Base-by-base conservation (phyloP, 805 yeast species). In the Metschnikowia santaceciliae region DNA sequence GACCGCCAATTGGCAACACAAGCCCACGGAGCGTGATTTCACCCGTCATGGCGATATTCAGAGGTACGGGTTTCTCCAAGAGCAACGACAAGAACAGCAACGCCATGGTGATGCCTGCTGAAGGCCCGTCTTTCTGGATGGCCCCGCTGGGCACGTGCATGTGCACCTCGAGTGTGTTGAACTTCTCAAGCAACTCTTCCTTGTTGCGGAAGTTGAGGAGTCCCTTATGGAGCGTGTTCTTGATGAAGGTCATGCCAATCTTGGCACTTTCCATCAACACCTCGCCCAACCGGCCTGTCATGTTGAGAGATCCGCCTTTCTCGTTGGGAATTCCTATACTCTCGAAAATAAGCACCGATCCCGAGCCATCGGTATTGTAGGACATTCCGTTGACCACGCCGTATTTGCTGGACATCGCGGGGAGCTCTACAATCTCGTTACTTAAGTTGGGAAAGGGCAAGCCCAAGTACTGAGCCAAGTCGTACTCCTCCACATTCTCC, bases 321-420 rank as follows among this genome's bases (percentile, higher is more conserved):
- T 68, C 62, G 5, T 72, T 73, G 17, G 85, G 86, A 55, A 86
- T 79, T 14, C 84, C 82, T 36, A 88, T 80, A 59, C 90, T 81
- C 63, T 90, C 96, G 64, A 90, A 87, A 14, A 84, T 80, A 47
- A 90, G 71, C 1, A 88, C 82, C 1, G 92, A 84, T 0, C 97
- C 97, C 4, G 86, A 82, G 1, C 97, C 97, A 59, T 86, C 88
- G 2, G 90, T 82, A 70, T 87, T 89, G 66, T 90, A 90, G 1
- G 96, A 88, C 53, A 90, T 71, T 0, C 97, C 97, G 63, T 89
- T 88, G 10, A 89, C 97, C 6, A 89, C 78, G 1, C 97, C 96
- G 54, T 78, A 75, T 6, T 71, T 70, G 32, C 77, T 77, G 10
- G 88, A 78, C 47, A 74, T 67, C 23, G 69, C 66, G 1, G 83